phyloP scores from a whole-genome alignment of 495 filamentous ascomycete species.

The Pseudevernia furfuracea region DNA sequence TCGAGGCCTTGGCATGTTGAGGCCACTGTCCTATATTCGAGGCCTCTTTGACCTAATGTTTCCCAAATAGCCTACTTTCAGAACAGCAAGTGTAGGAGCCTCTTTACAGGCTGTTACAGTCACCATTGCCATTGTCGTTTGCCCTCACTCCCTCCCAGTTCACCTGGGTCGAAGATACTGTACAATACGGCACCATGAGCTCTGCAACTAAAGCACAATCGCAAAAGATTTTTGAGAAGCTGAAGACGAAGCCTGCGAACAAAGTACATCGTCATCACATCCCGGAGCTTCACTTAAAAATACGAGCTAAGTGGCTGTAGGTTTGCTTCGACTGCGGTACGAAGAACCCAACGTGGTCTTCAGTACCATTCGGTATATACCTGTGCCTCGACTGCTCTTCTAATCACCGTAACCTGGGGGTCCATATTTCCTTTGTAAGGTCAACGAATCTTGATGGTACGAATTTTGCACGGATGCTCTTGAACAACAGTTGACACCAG shows the following conservation, averaged over 20 bases:
- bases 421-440: constrained; percentile 95
- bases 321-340: constrained; percentile 95
- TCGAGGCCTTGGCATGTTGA: not conserved
- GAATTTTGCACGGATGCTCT: constrained; percentile 29
- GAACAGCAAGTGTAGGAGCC: not conserved
- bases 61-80: not conserved
- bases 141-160: not conserved
- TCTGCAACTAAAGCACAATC: constrained; percentile 88
- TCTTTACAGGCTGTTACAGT: not conserved
- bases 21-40: not conserved
- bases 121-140: not conserved
- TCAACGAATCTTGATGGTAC: constrained; percentile 97
- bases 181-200: constrained; percentile 55
- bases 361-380: constrained; percentile 94
- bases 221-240: constrained; percentile 95
- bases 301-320: constrained; percentile 40
- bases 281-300: constrained; percentile 16
- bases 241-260: constrained; percentile 88
- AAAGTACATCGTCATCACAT: constrained; percentile 51
- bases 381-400: constrained; percentile 95
- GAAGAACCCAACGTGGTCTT: constrained; percentile 98
- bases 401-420: constrained; percentile 83
- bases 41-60: not conserved
- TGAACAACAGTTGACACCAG: not conserved
- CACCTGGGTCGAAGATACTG: not conserved